A percentile compares a stretch with the other conserved stretches of the same genome.
Conservation (phyloP, 805 yeast genomes). For the Suhomyces sp. region DNA sequence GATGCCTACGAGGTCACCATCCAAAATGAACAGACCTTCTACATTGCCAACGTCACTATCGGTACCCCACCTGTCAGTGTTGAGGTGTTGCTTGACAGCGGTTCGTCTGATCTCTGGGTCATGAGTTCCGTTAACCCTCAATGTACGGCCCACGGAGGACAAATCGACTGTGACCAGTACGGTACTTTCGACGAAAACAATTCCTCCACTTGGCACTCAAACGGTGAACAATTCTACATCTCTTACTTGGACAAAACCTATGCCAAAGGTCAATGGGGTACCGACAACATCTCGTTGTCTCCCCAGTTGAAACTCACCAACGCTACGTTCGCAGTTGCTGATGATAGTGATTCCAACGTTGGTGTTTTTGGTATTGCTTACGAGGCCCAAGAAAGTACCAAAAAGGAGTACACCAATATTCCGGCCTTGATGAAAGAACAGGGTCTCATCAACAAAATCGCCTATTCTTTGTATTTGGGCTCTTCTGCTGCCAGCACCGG, state of each 20-base stretch:
- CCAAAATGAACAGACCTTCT: constrained; percentile 12
- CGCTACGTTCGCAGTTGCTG: constrained; percentile 17
- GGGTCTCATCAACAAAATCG: constrained; percentile 53
- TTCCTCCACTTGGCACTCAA: constrained; percentile 13
- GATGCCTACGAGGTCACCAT: constrained; percentile 3
- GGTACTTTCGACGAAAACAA: constrained; percentile 18
- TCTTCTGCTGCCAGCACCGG: constrained; percentile 43
- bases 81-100: constrained; percentile 65
- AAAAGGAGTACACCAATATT: constrained; percentile 56
- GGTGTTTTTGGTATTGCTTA: constrained; percentile 23
- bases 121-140: constrained; percentile 17
- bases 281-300: constrained; percentile 17
- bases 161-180: constrained; percentile 16
- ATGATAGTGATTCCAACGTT: constrained; percentile 9
- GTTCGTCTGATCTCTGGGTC: constrained; percentile 74
- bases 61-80: constrained; percentile 62
- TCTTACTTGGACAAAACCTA: constrained; percentile 47
- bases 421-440: constrained; percentile 58
- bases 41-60: constrained; percentile 23
- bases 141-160: constrained; percentile 22
- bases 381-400: constrained; percentile 10
- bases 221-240: constrained; percentile 27
- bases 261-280: constrained; percentile 50
- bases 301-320: constrained; percentile 8
- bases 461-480: constrained; percentile 64